Evolutionary conservation across 306 rosid species (phyloP).

Genomic region (Cucurbita ficifolia): DNA sequence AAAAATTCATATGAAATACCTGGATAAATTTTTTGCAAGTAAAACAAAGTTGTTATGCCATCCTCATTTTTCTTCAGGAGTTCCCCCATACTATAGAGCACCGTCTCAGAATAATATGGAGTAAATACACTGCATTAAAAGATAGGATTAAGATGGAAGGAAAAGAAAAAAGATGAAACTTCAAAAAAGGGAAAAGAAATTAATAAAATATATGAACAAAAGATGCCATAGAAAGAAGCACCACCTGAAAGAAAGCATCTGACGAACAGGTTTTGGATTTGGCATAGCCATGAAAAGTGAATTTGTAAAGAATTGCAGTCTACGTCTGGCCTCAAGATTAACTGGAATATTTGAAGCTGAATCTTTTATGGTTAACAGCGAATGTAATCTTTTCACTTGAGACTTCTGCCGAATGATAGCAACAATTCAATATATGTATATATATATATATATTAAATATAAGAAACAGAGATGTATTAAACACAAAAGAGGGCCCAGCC

Average conservation of each 20-base stretch:
- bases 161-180: constrained; percentile 6
- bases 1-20: constrained; percentile 18
- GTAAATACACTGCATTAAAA: constrained; percentile 75
- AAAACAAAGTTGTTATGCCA: constrained; percentile 79
- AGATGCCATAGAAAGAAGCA: background rate
- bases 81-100: constrained; percentile 75
- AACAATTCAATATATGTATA: background rate
- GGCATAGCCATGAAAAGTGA: constrained; percentile 94
- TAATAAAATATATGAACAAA: constrained; percentile 10
- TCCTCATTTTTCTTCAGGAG: constrained; percentile 84
- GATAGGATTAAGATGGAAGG: constrained; percentile 12
- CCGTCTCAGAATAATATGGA: constrained; percentile 86
- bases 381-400: constrained; percentile 67
- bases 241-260: constrained; percentile 81
- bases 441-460: no score
- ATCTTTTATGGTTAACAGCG: constrained; percentile 73
- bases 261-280: constrained; percentile 50
- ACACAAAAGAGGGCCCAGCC: no score
- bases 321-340: constrained; percentile 83
- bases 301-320: constrained; percentile 71
- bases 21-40: constrained; percentile 85
- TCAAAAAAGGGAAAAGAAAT: constrained; percentile 9
- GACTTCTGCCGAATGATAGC: constrained; percentile 32
- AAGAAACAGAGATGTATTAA: no score
- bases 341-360: constrained; percentile 77